Conservation (phyloP, 495 filamentous ascomycete species). For the Entonaema liquescens region DNA sequence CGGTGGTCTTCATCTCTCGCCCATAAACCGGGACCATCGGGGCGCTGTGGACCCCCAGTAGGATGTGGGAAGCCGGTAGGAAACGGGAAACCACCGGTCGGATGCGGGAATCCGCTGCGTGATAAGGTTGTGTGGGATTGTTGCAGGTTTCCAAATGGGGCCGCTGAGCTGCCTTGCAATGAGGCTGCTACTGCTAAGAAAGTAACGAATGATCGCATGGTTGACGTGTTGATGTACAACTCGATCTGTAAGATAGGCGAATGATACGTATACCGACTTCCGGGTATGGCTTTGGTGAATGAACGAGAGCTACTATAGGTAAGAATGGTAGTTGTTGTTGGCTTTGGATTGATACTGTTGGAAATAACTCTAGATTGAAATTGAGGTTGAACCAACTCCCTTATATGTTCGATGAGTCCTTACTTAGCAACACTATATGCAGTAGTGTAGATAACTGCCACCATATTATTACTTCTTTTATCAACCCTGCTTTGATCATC, state of each 20-base stretch:
- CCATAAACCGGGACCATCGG: neutral
- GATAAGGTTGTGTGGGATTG: neutral
- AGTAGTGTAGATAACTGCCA: neutral
- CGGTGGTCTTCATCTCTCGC: conserved; percentile 3
- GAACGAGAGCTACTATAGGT: neutral
- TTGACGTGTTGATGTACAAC: conserved; percentile 1
- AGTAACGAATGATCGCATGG: conserved; percentile 37
- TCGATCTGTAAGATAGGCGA: neutral
- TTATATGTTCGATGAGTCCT: conserved; percentile 22
- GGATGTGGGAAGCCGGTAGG: conserved; percentile 16
- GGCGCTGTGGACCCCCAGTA: conserved; percentile 5
- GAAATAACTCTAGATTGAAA: conserved; percentile 11
- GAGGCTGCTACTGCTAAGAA: conserved; percentile 25
- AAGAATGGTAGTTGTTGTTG: neutral
- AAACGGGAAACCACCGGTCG: conserved; percentile 15
- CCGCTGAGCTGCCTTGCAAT: conserved; percentile 24
- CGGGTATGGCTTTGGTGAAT: neutral
- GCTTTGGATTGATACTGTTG: neutral
- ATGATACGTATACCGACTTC: neutral
- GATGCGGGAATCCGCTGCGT: conserved; percentile 12
- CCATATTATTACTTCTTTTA: conserved; percentile 7
- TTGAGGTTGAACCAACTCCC: conserved; percentile 8
- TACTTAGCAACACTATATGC: neutral
- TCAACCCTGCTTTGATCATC: neutral
- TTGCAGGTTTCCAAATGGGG: conserved; percentile 15